Percentiles rank a stretch among this genome's conserved stretches.
Evolutionary conservation across 441 rosid species (phyloP).

Genomic region (Syzygium syzygioides): DNA sequence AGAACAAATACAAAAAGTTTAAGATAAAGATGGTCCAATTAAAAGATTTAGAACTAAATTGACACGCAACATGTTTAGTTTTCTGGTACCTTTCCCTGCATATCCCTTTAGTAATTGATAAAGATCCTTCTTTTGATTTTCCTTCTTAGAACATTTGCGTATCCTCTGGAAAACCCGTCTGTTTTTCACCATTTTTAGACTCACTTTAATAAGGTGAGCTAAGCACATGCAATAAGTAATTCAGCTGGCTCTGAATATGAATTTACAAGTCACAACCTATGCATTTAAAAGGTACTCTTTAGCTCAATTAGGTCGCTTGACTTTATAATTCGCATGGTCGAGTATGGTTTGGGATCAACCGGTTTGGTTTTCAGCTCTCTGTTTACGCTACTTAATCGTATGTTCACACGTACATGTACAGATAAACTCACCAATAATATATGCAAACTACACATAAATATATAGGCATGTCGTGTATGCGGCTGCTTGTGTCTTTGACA

Average conservation of each 20-base stretch:
- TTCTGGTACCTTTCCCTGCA: not conserved
- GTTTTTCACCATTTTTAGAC: not conserved
- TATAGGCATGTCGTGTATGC: not conserved
- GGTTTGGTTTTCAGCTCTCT: not conserved
- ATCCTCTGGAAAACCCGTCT: not conserved
- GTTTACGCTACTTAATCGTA: not conserved
- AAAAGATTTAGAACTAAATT: no score
- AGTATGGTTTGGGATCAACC: not conserved
- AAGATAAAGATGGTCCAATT: no score
- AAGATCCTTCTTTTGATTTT: not conserved
- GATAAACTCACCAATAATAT: not conserved
- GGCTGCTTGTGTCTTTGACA: not conserved
- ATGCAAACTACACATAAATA: not conserved
- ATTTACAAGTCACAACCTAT: not conserved
- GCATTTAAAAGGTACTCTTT: not conserved
- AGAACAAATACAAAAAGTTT: no score
- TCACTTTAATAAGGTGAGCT: not conserved
- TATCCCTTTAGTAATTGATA: not conserved
- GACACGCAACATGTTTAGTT: no score
- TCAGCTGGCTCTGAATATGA: not conserved
- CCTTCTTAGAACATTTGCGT: not conserved
- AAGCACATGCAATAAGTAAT: not conserved
- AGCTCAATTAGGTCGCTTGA: not conserved
- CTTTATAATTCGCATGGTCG: not conserved
- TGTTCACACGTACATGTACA: not conserved